A percentile compares a stretch with the other conserved stretches of the same genome.
Evolutionary conservation across 75 land plant genomes (phyloP).

Genomic region (Cunninghamia lanceolata): DNA sequence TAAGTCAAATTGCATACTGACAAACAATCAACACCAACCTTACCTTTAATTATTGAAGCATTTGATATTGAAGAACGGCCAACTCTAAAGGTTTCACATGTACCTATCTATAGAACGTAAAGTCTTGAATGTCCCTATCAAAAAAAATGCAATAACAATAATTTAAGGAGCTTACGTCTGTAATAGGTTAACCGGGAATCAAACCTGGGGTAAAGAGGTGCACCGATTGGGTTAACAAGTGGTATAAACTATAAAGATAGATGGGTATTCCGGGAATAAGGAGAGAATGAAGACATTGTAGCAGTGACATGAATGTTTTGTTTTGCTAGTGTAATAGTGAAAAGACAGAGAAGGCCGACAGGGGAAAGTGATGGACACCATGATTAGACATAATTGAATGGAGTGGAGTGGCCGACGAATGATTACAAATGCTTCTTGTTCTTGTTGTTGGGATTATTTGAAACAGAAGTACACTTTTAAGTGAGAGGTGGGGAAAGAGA

Average conservation of each 20-base stretch:
- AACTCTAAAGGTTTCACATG: not conserved
- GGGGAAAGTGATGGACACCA: conserved; percentile 3
- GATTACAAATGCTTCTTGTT: not conserved
- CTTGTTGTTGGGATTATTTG: not conserved
- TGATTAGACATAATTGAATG: not conserved
- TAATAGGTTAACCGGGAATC: not conserved
- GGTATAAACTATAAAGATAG: not conserved
- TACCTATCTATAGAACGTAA: not conserved
- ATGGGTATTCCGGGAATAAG: not conserved
- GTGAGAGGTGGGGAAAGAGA: not conserved
- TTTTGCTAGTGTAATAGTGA: not conserved
- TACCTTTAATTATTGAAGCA: too few relatives aligned
- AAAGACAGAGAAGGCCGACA: not conserved
- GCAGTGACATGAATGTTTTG: not conserved
- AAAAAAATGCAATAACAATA: not conserved
- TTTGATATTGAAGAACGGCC: not conserved
- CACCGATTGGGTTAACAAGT: not conserved
- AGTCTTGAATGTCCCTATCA: not conserved
- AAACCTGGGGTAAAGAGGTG: not conserved
- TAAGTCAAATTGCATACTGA: too few relatives aligned
- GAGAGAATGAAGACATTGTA: too few relatives aligned
- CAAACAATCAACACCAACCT: too few relatives aligned
- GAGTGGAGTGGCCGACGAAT: not conserved
- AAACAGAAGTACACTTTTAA: not conserved
- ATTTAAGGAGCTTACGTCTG: not conserved